Percentiles rank a stretch among this genome's conserved stretches.
These are phyloP conservation scores for Fusarium sp. DNA, from an alignment of 2,329 filamentous ascomycete species.

Conservation along the genomic window DNA sequence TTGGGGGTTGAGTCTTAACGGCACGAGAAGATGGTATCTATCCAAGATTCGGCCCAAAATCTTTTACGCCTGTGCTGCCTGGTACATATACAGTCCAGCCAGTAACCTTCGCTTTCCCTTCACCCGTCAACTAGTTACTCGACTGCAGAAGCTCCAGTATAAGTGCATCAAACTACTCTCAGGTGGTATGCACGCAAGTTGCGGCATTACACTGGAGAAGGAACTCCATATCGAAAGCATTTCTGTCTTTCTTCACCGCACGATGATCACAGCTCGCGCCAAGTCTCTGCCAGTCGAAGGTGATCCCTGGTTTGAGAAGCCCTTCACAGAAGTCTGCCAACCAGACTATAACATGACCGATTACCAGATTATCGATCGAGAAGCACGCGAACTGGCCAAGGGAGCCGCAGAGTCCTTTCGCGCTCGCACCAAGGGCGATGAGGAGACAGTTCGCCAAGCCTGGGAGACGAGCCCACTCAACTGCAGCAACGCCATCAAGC, in stretches of 20 bases:
- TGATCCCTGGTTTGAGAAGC: neutral
- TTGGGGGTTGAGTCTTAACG: neutral
- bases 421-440: neutral
- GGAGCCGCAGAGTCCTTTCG: neutral
- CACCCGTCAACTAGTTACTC: neutral
- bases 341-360: neutral
- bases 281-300: neutral
- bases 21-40: neutral
- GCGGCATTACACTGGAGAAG: neutral
- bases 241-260: neutral
- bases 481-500: neutral
- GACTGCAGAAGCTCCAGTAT: constrained; percentile 1
- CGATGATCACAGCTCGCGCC: neutral
- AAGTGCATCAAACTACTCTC: neutral
- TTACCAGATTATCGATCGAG: neutral
- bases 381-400: neutral
- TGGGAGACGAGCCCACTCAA: neutral
- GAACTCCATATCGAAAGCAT: constrained; percentile 12
- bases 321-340: neutral
- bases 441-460: rapidly evolving
- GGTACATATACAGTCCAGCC: neutral
- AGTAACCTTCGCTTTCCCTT: neutral
- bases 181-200: neutral
- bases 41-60: constrained; percentile 7
- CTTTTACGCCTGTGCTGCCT: constrained; percentile 1